A percentile compares a stretch with the other conserved stretches of the same genome.
Evolutionary conservation across 176 grass and related monocot species (phyloP).

Genomic region (Areca catechu): DNA sequence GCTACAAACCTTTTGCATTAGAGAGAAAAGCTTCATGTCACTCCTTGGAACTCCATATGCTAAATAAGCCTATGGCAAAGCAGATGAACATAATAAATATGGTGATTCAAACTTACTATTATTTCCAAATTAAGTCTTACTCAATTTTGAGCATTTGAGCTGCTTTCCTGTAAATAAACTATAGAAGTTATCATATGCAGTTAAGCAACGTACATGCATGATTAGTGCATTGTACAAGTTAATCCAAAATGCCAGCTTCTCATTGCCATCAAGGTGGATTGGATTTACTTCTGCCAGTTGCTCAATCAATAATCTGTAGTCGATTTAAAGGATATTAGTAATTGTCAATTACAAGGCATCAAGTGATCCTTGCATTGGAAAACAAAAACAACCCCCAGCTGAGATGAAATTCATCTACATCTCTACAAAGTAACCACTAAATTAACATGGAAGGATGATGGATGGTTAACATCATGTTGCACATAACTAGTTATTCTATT

Average conservation of each 20-base stretch:
- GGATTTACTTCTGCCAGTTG: slow-evolving; percentile 86
- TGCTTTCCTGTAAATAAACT: neutral
- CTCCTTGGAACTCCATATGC: slow-evolving; percentile 90
- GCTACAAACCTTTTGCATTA: slow-evolving; percentile 98
- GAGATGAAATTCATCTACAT: too few species aligned
- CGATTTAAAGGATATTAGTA: slow-evolving; percentile 22
- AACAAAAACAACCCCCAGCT: too few species aligned
- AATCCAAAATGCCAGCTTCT: slow-evolving; percentile 90
- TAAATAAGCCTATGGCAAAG: slow-evolving; percentile 64
- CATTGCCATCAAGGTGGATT: slow-evolving; percentile 50
- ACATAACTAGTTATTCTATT: too few species aligned
- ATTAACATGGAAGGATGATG: too few species aligned
- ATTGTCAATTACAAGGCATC: neutral
- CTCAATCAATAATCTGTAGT: slow-evolving; percentile 71
- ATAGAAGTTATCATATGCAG: neutral
- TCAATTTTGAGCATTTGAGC: too few species aligned
- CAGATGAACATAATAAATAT: neutral
- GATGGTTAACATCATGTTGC: too few species aligned
- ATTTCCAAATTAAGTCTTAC: too few species aligned
- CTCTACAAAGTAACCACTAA: too few species aligned
- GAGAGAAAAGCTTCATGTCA: slow-evolving; percentile 93
- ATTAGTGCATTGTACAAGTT: slow-evolving; percentile 88
- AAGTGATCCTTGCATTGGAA: too few species aligned
- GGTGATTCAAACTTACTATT: too few species aligned
- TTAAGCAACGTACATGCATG: slow-evolving; percentile 63